These are phyloP conservation scores for Astrothelium subdiscretum DNA, from an alignment of 495 filamentous ascomycete genomes.

Conservation along the genomic window DNA sequence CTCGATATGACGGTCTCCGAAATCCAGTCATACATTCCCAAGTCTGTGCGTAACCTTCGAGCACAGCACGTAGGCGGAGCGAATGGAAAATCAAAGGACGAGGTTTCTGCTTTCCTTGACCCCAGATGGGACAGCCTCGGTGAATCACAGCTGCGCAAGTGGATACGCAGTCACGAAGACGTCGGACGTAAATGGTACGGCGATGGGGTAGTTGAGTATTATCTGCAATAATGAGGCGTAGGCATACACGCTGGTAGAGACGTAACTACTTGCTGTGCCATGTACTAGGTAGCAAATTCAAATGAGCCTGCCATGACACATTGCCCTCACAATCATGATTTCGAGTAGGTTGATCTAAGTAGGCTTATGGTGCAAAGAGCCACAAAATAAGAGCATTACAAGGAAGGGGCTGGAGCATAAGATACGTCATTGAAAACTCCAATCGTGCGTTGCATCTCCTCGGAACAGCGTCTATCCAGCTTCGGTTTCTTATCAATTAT, in stretches of 20 bases:
- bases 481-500: too few relatives aligned
- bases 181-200: constrained; percentile 19
- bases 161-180: constrained; percentile 21
- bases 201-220: constrained; percentile 12
- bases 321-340: too few relatives aligned
- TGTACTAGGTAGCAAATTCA: neutral
- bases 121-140: constrained; percentile 21
- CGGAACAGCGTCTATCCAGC: too few relatives aligned
- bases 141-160: constrained; percentile 23
- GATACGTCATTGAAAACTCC: too few relatives aligned
- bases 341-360: too few relatives aligned
- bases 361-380: too few relatives aligned
- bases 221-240: neutral
- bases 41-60: constrained; percentile 14
- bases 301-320: neutral
- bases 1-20: constrained; percentile 23
- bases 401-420: too few relatives aligned
- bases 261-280: too few relatives aligned
- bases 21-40: constrained; percentile 17
- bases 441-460: too few relatives aligned
- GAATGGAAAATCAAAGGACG: neutral
- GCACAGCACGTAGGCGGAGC: neutral
- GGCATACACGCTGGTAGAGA: too few relatives aligned
- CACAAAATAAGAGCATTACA: too few relatives aligned
- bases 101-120: constrained; percentile 18